A percentile compares a stretch with the other conserved stretches of the same genome.
Conservation (phyloP, 1,139 yeast species). For the Pichia sp. region DNA sequence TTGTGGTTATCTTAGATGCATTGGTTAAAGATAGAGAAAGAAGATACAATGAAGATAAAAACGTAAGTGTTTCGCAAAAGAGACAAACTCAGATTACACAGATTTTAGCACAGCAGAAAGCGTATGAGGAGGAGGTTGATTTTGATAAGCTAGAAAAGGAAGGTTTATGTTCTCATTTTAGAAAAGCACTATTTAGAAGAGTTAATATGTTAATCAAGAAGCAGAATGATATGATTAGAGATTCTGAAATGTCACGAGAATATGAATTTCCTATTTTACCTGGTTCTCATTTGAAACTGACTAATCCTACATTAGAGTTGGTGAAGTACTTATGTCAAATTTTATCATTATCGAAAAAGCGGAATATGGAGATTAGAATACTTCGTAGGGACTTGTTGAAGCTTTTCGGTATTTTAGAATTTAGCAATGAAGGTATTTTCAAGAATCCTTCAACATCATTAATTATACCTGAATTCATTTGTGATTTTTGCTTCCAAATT, state of each 20-base stretch:
- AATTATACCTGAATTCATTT: constrained; percentile 58
- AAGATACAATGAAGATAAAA: constrained; percentile 21
- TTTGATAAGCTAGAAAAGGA: constrained; percentile 27
- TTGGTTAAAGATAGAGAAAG: constrained; percentile 52
- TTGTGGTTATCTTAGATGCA: constrained; percentile 66
- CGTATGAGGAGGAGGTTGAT: constrained; percentile 31
- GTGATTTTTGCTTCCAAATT: constrained; percentile 71
- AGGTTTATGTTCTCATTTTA: constrained; percentile 44
- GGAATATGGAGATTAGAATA: constrained; percentile 66
- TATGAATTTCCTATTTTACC: constrained; percentile 68
- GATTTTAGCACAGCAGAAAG: constrained; percentile 39
- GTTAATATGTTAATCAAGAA: constrained; percentile 56
- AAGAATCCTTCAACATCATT: constrained; percentile 68
- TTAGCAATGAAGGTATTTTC: constrained; percentile 71
- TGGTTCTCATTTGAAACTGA: constrained; percentile 55
- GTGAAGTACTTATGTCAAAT: constrained; percentile 73
- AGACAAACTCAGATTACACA: constrained; percentile 62
- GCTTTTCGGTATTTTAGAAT: constrained; percentile 75
- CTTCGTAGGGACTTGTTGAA: constrained; percentile 67
- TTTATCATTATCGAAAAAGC: constrained; percentile 54
- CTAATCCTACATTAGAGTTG: constrained; percentile 72
- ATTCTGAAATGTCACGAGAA: constrained; percentile 55
- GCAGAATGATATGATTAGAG: constrained; percentile 67
- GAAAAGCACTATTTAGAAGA: constrained; percentile 60
- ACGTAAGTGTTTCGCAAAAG: constrained; percentile 38